Evolutionary conservation across 495 filamentous ascomycete species (phyloP).

Genomic region (Staphylotrichum longicolle): DNA sequence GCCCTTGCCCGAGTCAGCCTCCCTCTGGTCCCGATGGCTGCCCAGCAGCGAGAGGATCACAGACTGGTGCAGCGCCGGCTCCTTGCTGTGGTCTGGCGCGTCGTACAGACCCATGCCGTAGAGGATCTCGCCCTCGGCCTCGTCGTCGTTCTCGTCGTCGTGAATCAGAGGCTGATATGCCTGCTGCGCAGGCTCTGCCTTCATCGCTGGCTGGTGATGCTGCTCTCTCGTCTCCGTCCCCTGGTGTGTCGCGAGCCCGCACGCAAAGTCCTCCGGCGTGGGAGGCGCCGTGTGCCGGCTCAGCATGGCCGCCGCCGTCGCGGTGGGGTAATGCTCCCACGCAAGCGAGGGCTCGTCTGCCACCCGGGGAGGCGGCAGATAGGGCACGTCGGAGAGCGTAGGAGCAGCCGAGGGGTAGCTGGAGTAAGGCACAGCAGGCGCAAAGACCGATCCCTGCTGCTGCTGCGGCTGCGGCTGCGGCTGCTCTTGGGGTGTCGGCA

Average conservation of each 20-base stretch:
- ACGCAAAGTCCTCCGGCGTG: constrained; percentile 56
- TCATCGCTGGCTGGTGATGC: not conserved
- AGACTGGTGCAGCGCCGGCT: constrained; percentile 28
- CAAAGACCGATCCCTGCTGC: not conserved
- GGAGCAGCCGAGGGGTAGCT: constrained; percentile 10
- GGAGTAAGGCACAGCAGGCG: not conserved
- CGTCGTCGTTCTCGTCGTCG: constrained; percentile 42
- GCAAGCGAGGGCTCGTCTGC: constrained; percentile 26
- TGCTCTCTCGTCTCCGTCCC: not conserved
- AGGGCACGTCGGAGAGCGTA: constrained; percentile 20
- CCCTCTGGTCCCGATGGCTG: constrained; percentile 12
- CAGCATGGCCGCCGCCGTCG: constrained; percentile 17
- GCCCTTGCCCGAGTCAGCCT: constrained; percentile 58
- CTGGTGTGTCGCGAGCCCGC: constrained; percentile 44
- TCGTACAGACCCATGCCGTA: constrained; percentile 85
- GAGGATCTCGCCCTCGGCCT: constrained; percentile 64
- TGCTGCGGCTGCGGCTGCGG: constrained; percentile 5
- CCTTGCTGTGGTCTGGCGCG: constrained; percentile 49
- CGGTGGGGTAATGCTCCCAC: constrained; percentile 38
- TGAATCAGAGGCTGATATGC: constrained; percentile 22
- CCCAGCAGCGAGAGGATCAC: constrained; percentile 52
- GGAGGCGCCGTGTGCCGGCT: constrained; percentile 51
- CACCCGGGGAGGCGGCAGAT: constrained; percentile 20
- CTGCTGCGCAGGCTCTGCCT: not conserved
- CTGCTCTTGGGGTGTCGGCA: constrained; percentile 1